Base-by-base conservation (phyloP, 345 rosid species). In the Citropsis articulata region DNA sequence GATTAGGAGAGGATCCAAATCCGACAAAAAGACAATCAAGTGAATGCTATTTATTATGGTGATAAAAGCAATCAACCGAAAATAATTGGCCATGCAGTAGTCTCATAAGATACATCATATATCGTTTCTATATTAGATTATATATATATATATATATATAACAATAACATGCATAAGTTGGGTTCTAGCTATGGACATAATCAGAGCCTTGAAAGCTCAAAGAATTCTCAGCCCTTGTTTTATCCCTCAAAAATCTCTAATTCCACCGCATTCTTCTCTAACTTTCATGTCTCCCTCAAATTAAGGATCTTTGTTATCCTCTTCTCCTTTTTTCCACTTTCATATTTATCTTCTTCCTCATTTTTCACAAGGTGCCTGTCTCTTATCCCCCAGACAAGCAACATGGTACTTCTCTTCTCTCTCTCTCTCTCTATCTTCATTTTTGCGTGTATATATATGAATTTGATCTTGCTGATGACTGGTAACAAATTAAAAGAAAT, bases 251-350 rank as follows among this genome's bases (percentile, higher is more conserved):
- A 73, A 55, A 66, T 80, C 91, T 85, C 83, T 38, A 50, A 24
- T 71, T 83, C 84, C 84, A 77, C 82, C 84, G 69, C 71, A 80
- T 81, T 78, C 69, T 71, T 75, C 86, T 81, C 77, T 22, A 14
- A 9, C 65, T 76, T 45, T 78, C 78, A 72, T 65, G 69, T 79
- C 81, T 75, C 77, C 85, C 93, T 80, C 77, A 69, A 77, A 86
- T 80, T 78, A 72, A 88, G 89, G 94, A 91, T 89, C 91, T 86
- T 78, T 81, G 53, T 65, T 35, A 9, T 75, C 66, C 64, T 73
- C 50, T 57, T 76, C 35, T 59, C 66, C 79, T 22, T 16, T 25
- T 79, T 77, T 80, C 80, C 75, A 66, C 38, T 75, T 79, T 67
- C 79, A 55, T 82, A 83, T 83, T 83, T 80, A 76, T 76, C 67